These are phyloP conservation scores for Priceomyces medius DNA, from an alignment of 805 yeast species.

Conservation along the genomic window DNA sequence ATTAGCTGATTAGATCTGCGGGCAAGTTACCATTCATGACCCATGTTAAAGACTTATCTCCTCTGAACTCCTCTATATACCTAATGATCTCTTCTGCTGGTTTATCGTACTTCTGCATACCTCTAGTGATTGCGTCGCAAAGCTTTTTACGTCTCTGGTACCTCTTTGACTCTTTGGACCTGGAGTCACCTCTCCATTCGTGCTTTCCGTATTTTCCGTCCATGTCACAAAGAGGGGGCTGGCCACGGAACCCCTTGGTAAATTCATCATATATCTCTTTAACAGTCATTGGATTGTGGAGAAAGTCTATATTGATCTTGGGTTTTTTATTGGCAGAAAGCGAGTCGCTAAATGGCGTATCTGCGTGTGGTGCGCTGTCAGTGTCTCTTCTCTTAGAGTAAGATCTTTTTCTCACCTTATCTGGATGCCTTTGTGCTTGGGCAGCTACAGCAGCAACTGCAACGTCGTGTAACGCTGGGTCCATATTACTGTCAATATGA, in stretches of 20 bases:
- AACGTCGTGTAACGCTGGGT: conserved; percentile 41
- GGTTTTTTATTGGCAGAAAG: conserved; percentile 28
- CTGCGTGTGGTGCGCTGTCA: conserved; percentile 6
- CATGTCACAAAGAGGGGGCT: conserved; percentile 41
- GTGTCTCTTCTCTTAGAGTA: conserved; percentile 10
- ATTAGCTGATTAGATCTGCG: conserved; percentile 20
- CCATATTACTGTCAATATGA: conserved; percentile 36
- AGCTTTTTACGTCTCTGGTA: conserved; percentile 44
- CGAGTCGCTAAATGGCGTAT: conserved; percentile 5
- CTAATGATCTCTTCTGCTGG: conserved; percentile 40
- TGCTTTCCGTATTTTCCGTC: conserved; percentile 44
- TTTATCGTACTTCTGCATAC: conserved; percentile 39
- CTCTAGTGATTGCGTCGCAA: conserved; percentile 43
- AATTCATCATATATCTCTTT: conserved; percentile 46
- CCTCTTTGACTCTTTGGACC: conserved; percentile 44
- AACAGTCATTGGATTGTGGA: conserved; percentile 46
- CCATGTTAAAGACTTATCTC: conserved; percentile 45
- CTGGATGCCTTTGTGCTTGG: conserved; percentile 15
- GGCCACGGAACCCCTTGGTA: conserved; percentile 44
- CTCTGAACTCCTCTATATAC: conserved; percentile 42
- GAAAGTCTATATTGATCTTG: conserved; percentile 36
- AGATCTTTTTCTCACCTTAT: conserved; percentile 10
- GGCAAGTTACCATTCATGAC: conserved; percentile 48
- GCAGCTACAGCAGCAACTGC: conserved; percentile 40
- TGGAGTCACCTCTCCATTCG: conserved; percentile 46